Evolutionary conservation across 805 yeast species (phyloP).

Genomic region (Wickerhamiella slavikovae): DNA sequence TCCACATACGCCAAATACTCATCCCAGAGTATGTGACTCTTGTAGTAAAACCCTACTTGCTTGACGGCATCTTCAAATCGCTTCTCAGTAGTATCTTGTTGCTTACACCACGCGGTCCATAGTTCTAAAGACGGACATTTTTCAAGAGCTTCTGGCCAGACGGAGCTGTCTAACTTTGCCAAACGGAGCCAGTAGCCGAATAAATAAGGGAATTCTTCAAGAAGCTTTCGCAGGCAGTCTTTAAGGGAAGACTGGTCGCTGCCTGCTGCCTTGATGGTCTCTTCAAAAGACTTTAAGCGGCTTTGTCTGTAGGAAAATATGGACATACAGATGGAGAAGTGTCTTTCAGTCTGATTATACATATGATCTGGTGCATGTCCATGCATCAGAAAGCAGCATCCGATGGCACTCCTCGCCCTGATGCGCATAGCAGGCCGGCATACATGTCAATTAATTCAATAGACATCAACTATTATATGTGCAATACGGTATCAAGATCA

Average conservation of each 20-base stretch:
- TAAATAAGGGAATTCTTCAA: constrained; percentile 20
- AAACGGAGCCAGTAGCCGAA: constrained; percentile 24
- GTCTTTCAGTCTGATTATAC: no score
- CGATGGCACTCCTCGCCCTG: no score
- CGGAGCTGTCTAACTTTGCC: constrained; percentile 5
- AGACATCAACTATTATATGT: no score
- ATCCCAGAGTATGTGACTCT: constrained; percentile 74
- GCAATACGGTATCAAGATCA: no score
- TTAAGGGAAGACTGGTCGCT: neutral
- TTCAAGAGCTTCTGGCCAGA: constrained; percentile 8
- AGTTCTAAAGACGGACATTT: constrained; percentile 18
- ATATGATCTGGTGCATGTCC: no score
- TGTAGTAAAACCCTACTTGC: constrained; percentile 46
- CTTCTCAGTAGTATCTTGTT: no score
- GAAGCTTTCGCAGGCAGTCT: constrained; percentile 12
- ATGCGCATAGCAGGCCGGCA: no score
- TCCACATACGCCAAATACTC: constrained; percentile 39
- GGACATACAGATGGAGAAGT: no score
- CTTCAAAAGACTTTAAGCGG: neutral
- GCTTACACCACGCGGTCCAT: no score
- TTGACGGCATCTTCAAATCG: constrained; percentile 28
- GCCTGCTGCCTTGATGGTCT: neutral
- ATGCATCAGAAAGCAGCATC: no score
- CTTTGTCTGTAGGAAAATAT: no score
- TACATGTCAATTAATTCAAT: no score